Conservation (phyloP, 2,329 filamentous ascomycete species). For the Sclerotinia trifoliorum region DNA sequence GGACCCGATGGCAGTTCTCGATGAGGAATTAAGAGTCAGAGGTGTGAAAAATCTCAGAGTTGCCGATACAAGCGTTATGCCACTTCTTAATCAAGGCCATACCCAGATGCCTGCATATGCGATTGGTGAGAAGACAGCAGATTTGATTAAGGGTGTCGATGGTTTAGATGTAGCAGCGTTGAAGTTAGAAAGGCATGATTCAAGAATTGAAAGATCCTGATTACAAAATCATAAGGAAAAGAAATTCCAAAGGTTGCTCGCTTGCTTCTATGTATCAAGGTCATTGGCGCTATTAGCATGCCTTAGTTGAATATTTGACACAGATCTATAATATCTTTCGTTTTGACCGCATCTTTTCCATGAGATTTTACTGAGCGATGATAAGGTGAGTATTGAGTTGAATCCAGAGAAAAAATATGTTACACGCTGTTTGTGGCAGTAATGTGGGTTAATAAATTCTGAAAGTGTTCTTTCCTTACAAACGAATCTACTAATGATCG, state of each 20-base stretch:
- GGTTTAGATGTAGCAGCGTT: not conserved
- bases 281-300: not conserved
- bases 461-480: not conserved
- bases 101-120: constrained; percentile 59
- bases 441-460: not conserved
- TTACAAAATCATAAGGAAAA: no score
- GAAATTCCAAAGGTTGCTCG: not conserved
- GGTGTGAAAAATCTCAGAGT: constrained; percentile 35
- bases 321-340: not conserved
- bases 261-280: not conserved
- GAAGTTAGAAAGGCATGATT: constrained; percentile 2
- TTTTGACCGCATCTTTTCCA: not conserved
- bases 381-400: not conserved
- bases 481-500: no score
- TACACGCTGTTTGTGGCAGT: not conserved
- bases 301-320: not conserved
- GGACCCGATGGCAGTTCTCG: constrained; percentile 45
- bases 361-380: not conserved
- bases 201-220: not conserved
- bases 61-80: constrained; percentile 37
- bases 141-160: constrained; percentile 48
- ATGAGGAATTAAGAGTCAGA: constrained; percentile 31
- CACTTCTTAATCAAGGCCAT: constrained; percentile 48
- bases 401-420: not conserved
- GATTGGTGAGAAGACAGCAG: constrained; percentile 54